Evolutionary conservation across 2,329 filamentous ascomycete genomes (phyloP).

Genomic region (Penicillium verrucosum): DNA sequence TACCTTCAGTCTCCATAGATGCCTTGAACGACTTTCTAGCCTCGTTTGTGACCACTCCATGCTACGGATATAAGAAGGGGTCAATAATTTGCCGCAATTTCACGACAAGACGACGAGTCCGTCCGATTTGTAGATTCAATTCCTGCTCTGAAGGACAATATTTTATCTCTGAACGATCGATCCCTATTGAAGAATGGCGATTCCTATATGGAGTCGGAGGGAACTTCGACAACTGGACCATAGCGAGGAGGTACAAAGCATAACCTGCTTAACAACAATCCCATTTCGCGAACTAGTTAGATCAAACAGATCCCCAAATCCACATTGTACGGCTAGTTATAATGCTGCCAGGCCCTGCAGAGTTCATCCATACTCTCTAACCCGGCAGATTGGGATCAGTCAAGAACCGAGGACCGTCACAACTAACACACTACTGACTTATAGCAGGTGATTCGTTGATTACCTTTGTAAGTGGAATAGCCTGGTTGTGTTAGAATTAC

Average conservation of each 20-base stretch:
- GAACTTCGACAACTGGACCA: no score
- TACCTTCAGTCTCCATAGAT: no score
- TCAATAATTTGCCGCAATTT: background rate
- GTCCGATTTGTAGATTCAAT: no score
- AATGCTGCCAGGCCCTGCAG: background rate
- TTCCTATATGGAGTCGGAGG: no score
- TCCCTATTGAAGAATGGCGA: no score
- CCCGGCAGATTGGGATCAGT: background rate
- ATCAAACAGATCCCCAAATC: background rate
- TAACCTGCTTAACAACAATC: no score
- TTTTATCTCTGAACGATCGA: background rate
- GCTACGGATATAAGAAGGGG: background rate
- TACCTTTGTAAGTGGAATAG: background rate
- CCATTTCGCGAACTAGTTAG: fast-evolving
- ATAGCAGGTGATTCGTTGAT: background rate
- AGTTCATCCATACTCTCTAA: background rate
- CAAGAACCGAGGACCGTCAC: background rate
- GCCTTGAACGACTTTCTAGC: background rate
- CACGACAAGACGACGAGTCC: background rate
- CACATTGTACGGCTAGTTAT: background rate
- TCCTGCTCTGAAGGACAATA: background rate
- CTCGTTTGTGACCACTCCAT: background rate
- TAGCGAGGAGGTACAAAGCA: no score
- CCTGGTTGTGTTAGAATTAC: background rate
- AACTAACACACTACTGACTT: background rate